Conservation (phyloP, 78 protist genomes). For the Monocercomonoides exilis region DNA sequence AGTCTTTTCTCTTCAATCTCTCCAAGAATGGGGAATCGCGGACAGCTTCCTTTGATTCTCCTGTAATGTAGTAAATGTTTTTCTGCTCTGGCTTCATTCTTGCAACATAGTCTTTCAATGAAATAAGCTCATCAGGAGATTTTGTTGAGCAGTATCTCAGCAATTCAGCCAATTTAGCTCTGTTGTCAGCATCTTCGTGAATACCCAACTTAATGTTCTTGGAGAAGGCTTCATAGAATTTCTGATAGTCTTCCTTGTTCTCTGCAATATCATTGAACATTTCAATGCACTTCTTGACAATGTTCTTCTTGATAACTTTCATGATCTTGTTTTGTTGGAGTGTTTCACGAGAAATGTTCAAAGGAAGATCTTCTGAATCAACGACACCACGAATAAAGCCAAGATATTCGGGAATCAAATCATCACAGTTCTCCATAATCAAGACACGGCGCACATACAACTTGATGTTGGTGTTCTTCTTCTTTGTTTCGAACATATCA, state of each 20-base stretch:
- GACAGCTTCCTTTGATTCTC: neutral
- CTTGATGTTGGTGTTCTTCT: conserved; percentile 53
- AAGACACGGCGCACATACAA: conserved; percentile 90
- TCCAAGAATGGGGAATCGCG: neutral
- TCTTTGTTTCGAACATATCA: conserved; percentile 47
- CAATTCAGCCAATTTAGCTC: conserved; percentile 71
- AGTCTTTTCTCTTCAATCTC: neutral
- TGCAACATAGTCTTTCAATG: conserved; percentile 61
- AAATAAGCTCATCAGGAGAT: conserved; percentile 8
- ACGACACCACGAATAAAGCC: conserved; percentile 75
- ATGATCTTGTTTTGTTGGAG: conserved; percentile 61
- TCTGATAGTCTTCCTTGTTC: conserved; percentile 40
- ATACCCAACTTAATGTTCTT: conserved; percentile 85
- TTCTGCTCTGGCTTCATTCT: conserved; percentile 73
- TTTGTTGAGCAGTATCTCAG: conserved; percentile 63
- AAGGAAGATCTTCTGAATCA: no score
- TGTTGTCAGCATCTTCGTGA: conserved; percentile 80
- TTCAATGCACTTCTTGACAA: conserved; percentile 77
- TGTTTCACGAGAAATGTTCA: no score
- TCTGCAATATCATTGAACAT: conserved; percentile 66
- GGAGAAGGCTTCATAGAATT: conserved; percentile 77
- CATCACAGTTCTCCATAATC: conserved; percentile 77
- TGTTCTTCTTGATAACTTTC: conserved; percentile 68
- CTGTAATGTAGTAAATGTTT: conserved; percentile 61
- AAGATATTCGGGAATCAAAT: conserved; percentile 89